Conservation (phyloP, 495 filamentous ascomycete species). For the Neurospora sp. region DNA sequence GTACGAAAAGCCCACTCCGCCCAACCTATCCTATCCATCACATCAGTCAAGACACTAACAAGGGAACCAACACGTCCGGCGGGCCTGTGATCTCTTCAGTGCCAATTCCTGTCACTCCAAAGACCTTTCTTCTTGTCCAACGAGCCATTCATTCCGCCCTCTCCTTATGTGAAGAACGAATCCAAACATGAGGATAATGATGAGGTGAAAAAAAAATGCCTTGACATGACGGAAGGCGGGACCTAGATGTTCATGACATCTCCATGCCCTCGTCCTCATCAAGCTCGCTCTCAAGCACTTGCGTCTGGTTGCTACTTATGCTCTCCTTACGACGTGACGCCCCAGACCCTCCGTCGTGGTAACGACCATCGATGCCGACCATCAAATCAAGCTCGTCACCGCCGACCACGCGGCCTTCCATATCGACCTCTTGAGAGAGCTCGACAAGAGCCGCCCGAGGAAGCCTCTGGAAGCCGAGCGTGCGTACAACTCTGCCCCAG, state of each 20-base stretch:
- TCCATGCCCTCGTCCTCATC: slow-evolving; percentile 61
- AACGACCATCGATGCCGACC: slow-evolving; percentile 50
- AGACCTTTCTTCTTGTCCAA: background rate
- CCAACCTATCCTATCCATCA: background rate
- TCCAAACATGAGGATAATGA: background rate
- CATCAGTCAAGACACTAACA: background rate
- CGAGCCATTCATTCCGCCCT: background rate
- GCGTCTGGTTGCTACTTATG: slow-evolving; percentile 45
- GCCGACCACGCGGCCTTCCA: slow-evolving; percentile 75
- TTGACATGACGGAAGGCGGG: background rate
- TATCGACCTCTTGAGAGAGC: slow-evolving; percentile 86
- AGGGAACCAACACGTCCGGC: background rate
- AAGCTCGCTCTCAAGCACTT: slow-evolving; percentile 50
- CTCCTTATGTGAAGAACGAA: background rate
- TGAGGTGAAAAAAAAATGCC: background rate
- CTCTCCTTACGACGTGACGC: slow-evolving; percentile 43
- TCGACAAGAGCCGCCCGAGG: slow-evolving; percentile 70
- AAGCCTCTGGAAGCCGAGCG: slow-evolving; percentile 71
- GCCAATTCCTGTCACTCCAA: background rate
- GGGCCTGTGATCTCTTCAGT: background rate
- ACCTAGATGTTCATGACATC: slow-evolving; percentile 20
- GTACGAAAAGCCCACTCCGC: background rate
- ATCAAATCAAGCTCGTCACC: slow-evolving; percentile 72
- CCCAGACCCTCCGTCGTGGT: slow-evolving; percentile 45
- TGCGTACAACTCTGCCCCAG: slow-evolving; percentile 92